These are phyloP conservation scores for Mycothermus thermophilus DNA, from an alignment of 495 filamentous ascomycete genomes.

Conservation along the genomic window DNA sequence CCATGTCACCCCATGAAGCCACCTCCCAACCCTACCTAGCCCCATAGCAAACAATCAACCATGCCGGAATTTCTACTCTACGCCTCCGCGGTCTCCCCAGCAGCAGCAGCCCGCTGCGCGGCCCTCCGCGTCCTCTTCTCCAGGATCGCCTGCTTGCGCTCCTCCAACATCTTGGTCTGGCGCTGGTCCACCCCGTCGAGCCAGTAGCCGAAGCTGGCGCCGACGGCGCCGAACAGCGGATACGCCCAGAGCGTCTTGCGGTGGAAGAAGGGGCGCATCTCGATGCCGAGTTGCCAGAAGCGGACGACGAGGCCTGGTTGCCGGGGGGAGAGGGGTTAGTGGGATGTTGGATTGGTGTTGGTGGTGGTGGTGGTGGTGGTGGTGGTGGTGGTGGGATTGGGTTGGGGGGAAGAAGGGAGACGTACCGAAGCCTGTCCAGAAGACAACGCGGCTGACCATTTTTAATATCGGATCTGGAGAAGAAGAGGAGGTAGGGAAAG, in stretches of 20 bases:
- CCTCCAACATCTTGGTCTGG: slow-evolving; percentile 59
- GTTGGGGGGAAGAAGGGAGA: slow-evolving; percentile 4
- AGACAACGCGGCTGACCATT: slow-evolving; percentile 64
- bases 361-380: slow-evolving; percentile 2
- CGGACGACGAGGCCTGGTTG: slow-evolving; percentile 80
- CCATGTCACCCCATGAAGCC: too few relatives aligned
- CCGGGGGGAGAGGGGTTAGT: slow-evolving; percentile 1
- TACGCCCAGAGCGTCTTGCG: slow-evolving; percentile 72
- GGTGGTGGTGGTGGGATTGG: background rate
- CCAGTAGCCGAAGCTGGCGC: slow-evolving; percentile 94
- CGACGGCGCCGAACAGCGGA: slow-evolving; percentile 70
- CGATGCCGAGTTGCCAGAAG: slow-evolving; percentile 91
- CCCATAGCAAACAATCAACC: too few relatives aligned
- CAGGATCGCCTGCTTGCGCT: slow-evolving; percentile 61
- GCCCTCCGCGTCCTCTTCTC: slow-evolving; percentile 78
- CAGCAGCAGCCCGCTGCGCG: slow-evolving; percentile 35
- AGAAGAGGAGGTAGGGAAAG: background rate
- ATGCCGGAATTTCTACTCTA: too few relatives aligned
- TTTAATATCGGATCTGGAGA: slow-evolving; percentile 18
- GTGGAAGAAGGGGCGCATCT: slow-evolving; percentile 90
- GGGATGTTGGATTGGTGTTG: background rate
- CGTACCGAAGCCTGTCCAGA: slow-evolving; percentile 96
- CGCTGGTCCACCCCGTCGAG: slow-evolving; percentile 69
- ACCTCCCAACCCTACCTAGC: too few relatives aligned
- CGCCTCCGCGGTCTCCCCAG: too few relatives aligned